Conservation (phyloP, 2,329 filamentous ascomycete genomes). For the Nemania abortiva region DNA sequence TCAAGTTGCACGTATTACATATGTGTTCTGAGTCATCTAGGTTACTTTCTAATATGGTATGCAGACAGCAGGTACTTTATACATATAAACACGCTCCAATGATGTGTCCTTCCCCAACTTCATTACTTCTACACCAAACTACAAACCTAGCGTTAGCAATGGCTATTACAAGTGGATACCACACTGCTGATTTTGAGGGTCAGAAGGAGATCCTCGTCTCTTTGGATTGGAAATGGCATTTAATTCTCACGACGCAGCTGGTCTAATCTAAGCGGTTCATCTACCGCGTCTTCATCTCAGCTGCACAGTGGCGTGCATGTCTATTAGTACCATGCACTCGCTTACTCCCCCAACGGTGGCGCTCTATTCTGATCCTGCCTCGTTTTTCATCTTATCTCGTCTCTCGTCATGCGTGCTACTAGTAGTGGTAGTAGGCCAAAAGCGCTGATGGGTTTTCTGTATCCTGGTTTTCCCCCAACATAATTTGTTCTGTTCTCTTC, state of each 20-base stretch:
- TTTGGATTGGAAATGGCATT: conserved; percentile 1
- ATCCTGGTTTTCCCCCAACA: neutral
- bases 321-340: neutral
- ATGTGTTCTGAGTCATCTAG: too few relatives aligned
- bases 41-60: too few relatives aligned
- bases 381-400: conserved; percentile 12
- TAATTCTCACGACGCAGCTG: neutral
- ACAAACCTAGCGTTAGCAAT: too few relatives aligned
- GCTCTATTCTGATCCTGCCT: neutral
- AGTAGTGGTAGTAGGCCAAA: conserved; percentile 5
- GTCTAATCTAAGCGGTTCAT: conserved; percentile 1
- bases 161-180: too few relatives aligned
- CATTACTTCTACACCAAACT: too few relatives aligned
- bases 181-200: too few relatives aligned
- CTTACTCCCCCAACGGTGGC: neutral
- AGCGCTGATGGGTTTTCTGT: neutral
- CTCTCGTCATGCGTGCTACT: conserved; percentile 22
- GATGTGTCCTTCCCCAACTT: too few relatives aligned
- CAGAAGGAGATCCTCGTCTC: neutral
- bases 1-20: too few relatives aligned
- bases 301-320: neutral
- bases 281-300: conserved; percentile 7
- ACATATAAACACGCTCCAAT: too few relatives aligned
- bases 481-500: conserved; percentile 4
- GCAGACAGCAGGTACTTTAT: too few relatives aligned